Conservation (phyloP, 164 flowering plant species). For the Vitis labrusca region DNA sequence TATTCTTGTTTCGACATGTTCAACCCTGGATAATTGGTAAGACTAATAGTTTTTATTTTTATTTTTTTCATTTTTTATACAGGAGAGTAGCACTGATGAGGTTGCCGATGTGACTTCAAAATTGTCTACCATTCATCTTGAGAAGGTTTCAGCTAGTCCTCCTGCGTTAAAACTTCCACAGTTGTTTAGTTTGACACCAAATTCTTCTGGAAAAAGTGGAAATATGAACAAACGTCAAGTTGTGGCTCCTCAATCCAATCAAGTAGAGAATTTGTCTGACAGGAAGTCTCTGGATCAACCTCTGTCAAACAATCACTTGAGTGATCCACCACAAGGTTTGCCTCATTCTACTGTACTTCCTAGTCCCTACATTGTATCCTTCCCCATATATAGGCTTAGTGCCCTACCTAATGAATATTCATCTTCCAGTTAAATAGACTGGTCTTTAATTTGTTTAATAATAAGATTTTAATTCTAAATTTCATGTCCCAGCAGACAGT, state of each 20-base stretch:
- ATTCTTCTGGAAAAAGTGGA: slow-evolving; percentile 74
- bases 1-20: neutral
- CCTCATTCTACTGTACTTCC: neutral
- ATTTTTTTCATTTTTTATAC: slow-evolving; percentile 12
- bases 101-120: slow-evolving; percentile 63
- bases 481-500: slow-evolving; percentile 44
- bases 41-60: no score
- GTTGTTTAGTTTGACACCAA: slow-evolving; percentile 81
- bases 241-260: slow-evolving; percentile 44
- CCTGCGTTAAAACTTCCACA: slow-evolving; percentile 90
- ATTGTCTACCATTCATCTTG: slow-evolving; percentile 71
- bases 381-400: neutral
- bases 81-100: slow-evolving; percentile 70
- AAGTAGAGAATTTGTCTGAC: slow-evolving; percentile 53
- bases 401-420: neutral
- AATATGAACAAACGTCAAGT: slow-evolving; percentile 56
- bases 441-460: neutral
- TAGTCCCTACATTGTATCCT: neutral
- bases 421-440: neutral
- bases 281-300: slow-evolving; percentile 48
- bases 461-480: slow-evolving; percentile 13
- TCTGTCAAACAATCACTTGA: slow-evolving; percentile 37
- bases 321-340: slow-evolving; percentile 66
- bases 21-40: neutral
- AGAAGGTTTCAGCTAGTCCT: slow-evolving; percentile 63